Percentiles rank a stretch among this genome's conserved stretches.
phyloP scores from a whole-genome alignment of 176 grass and related monocot species.

The Stipa capillata region DNA sequence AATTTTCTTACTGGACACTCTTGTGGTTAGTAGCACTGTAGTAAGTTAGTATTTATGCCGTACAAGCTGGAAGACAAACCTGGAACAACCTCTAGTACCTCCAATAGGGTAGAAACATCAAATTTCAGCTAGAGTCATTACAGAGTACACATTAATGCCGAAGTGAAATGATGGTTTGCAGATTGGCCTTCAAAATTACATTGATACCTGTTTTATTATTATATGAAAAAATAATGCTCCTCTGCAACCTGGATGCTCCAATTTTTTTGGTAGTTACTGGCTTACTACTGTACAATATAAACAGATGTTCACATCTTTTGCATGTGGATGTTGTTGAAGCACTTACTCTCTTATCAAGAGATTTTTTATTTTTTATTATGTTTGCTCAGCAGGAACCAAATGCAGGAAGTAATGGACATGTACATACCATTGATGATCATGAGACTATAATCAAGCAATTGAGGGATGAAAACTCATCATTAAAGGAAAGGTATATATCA shows the following conservation, averaged over 20 bases:
- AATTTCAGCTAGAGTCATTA: background rate
- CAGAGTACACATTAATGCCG: background rate
- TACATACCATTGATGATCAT: background rate
- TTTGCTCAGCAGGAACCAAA: constrained; percentile 35
- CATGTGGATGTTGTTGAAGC: constrained; percentile 1
- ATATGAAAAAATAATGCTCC: too few species aligned
- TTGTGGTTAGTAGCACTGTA: background rate
- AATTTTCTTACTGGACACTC: background rate
- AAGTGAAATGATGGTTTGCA: background rate
- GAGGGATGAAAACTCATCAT: constrained; percentile 61
- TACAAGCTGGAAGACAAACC: background rate
- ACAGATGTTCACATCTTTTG: background rate
- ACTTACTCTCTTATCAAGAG: background rate
- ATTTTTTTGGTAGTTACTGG: too few species aligned
- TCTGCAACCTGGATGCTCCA: too few species aligned
- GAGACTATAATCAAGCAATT: constrained; percentile 47
- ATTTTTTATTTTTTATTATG: background rate
- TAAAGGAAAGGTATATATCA: constrained; percentile 73
- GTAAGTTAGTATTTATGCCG: background rate
- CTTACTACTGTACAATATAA: too few species aligned
- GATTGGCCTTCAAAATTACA: background rate
- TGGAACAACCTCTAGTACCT: background rate
- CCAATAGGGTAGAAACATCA: background rate
- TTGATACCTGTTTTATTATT: too few species aligned
- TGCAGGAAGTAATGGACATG: constrained; percentile 20